Evolutionary conservation across 73 alveolate species (phyloP), one percentile per base, ranked within the genome.

Genomic region (Paraurostyla sp.): DNA sequence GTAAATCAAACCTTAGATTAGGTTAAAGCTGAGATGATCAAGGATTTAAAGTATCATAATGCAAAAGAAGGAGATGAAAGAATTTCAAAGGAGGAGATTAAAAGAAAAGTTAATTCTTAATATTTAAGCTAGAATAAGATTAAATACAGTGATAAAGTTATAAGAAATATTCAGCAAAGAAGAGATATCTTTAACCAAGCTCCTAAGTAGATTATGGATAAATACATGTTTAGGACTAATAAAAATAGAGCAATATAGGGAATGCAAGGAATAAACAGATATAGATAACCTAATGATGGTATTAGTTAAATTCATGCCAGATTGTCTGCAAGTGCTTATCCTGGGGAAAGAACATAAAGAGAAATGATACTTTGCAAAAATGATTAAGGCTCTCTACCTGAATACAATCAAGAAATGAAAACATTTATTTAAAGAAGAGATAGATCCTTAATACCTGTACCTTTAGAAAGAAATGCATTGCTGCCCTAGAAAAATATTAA

Each of bases 1-100:
- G 29, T 50, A 43, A 73, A 48, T 45, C 30, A 38, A 9, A 38
- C 56, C 0, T 7, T 65, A 11, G 87, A 73, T 27, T 15, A 73
- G 42, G 87, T 43, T 6, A 73, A 73, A 30, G 71, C 69, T 23
- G 87, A 73, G 7, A 45, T 73, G 73, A 73, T 73, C 6, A 73
- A 73, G 51, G 87, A 73, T 73, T 33, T 73, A 11, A 43, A 22
- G 41, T 27, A 73, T 2, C 4, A 45, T 0, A 48, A 43, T 45
- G 30, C 15, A 43, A 73, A 6, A 3, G 29, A 73, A 0, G 42
- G 27, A 45, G 51, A 73, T 45, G 71, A 65, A 22, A 35, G 15
- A 6, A 65, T 65, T 65, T 38, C 18, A 22, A 65, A 73, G 29
- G 35, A 43, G 15, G 48, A 15, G 29, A 45, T 1, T 20, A 22